phyloP scores from a whole-genome alignment of 306 rosid genomes.

The Spatholobus suberectus region DNA sequence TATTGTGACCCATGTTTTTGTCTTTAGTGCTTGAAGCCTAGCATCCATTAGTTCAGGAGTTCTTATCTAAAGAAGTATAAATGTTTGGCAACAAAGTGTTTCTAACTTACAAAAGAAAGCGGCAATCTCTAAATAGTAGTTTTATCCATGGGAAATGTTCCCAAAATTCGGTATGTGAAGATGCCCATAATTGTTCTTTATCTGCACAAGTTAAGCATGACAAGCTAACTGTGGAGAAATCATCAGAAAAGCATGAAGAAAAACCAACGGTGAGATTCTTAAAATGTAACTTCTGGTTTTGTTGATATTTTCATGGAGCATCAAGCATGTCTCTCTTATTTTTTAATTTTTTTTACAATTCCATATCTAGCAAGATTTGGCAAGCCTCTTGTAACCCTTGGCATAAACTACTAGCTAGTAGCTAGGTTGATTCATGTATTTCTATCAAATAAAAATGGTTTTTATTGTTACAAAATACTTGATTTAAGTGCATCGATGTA shows the following conservation, averaged over 20 bases:
- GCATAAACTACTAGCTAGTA: constrained; percentile 7
- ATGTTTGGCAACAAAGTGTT: constrained; percentile 65
- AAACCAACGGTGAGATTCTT: constrained; percentile 51
- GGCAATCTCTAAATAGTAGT: constrained; percentile 43
- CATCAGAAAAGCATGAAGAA: constrained; percentile 44
- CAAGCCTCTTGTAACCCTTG: constrained; percentile 13
- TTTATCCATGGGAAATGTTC: constrained; percentile 41
- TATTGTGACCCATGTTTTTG: constrained; percentile 13
- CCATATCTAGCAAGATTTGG: constrained; percentile 4
- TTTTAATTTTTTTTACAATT: not conserved
- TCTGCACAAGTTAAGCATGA: constrained; percentile 33
- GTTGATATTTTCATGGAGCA: constrained; percentile 4
- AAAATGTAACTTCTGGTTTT: constrained; percentile 22
- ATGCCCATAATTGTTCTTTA: constrained; percentile 29
- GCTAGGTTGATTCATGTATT: constrained; percentile 8
- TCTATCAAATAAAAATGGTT: constrained; percentile 1
- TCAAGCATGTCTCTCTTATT: not conserved
- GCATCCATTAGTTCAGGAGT: constrained; percentile 34
- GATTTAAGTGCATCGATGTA: constrained; percentile 3
- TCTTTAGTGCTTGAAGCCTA: constrained; percentile 28
- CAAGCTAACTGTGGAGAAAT: constrained; percentile 34
- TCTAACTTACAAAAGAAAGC: constrained; percentile 68
- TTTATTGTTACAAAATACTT: not conserved
- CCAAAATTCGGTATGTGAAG: constrained; percentile 33
- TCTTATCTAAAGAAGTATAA: constrained; percentile 38